phyloP scores from a whole-genome alignment of 2,329 filamentous ascomycete species.

The Cladosporium sp. region DNA sequence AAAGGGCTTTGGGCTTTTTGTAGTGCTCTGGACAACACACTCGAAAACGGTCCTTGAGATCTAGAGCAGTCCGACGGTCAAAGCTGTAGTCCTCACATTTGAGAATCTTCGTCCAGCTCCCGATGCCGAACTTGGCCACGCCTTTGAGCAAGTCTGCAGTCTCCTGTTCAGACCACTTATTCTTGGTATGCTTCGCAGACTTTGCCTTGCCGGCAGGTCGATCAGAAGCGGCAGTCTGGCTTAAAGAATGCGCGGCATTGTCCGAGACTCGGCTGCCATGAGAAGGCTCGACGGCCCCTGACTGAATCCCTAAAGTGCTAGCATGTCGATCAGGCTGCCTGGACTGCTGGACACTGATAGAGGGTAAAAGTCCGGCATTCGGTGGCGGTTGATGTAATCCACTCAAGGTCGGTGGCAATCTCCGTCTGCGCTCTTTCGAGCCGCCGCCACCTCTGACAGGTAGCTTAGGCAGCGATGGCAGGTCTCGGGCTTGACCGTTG shows the following conservation, averaged over 20 bases:
- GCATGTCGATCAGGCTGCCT: not conserved
- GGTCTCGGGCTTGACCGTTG: constrained; percentile 20
- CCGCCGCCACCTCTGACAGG: constrained; percentile 27
- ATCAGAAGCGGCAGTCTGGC: not conserved
- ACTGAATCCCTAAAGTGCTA: not conserved
- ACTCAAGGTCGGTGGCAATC: constrained; percentile 54
- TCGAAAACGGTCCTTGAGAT: constrained; percentile 60
- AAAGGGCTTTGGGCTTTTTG: constrained; percentile 7
- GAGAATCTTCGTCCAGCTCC: constrained; percentile 65
- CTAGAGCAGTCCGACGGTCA: constrained; percentile 59
- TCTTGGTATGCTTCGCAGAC: constrained; percentile 33
- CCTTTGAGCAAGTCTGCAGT: constrained; percentile 59
- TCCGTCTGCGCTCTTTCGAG: constrained; percentile 39
- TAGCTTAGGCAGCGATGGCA: constrained; percentile 39
- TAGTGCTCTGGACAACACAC: constrained; percentile 33
- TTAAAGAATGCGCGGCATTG: not conserved
- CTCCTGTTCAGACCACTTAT: constrained; percentile 64
- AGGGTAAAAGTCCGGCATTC: constrained; percentile 60
- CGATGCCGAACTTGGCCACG: constrained; percentile 62
- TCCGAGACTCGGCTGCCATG: not conserved
- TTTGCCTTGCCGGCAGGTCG: not conserved
- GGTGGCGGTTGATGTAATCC: constrained; percentile 65
- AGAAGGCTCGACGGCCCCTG: too few species aligned
- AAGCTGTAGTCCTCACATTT: constrained; percentile 58
- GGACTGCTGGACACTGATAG: constrained; percentile 50